These are phyloP conservation scores for Pichia sp. DNA, from an alignment of 1,139 yeast species.

Conservation along the genomic window DNA sequence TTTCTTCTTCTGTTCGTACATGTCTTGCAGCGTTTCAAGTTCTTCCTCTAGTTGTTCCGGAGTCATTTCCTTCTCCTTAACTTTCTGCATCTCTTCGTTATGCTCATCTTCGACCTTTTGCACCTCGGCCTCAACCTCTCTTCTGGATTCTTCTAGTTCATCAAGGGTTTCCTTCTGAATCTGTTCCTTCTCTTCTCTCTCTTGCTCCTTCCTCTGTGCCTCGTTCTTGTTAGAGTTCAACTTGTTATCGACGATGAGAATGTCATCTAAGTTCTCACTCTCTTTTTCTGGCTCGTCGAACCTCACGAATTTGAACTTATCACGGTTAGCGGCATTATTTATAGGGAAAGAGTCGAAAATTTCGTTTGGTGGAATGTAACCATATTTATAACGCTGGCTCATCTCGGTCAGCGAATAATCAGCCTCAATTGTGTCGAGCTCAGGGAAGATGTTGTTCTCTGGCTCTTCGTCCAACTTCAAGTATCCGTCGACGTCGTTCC, in stretches of 20 bases:
- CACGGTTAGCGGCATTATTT: conserved; percentile 24
- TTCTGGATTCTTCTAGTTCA: conserved; percentile 8
- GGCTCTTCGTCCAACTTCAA: conserved; percentile 22
- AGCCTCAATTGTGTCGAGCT: neutral
- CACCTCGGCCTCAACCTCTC: conserved; percentile 13
- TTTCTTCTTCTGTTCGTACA: conserved; percentile 8
- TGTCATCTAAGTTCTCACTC: conserved; percentile 4
- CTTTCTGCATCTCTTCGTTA: conserved; percentile 12
- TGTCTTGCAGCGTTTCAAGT: conserved; percentile 12
- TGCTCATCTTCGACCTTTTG: conserved; percentile 14
- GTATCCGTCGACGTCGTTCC: conserved; percentile 38
- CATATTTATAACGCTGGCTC: conserved; percentile 12
- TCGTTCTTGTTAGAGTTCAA: conserved; percentile 6
- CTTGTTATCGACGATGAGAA: neutral
- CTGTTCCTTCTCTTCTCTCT: neutral
- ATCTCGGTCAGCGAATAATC: conserved; percentile 1
- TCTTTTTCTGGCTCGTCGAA: conserved; percentile 15
- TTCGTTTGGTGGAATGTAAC: conserved; percentile 24
- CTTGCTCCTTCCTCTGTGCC: conserved; percentile 9
- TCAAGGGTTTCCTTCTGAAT: neutral
- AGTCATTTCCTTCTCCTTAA: conserved; percentile 6
- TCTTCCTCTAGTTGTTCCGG: conserved; percentile 18
- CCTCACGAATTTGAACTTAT: conserved; percentile 17
- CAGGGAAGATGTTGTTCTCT: conserved; percentile 6
- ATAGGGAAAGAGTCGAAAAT: conserved; percentile 25